These are phyloP conservation scores for Cutaneotrichosporon arboriforme DNA, from an alignment of 1,284 basidiomycete species.

Conservation along the genomic window DNA sequence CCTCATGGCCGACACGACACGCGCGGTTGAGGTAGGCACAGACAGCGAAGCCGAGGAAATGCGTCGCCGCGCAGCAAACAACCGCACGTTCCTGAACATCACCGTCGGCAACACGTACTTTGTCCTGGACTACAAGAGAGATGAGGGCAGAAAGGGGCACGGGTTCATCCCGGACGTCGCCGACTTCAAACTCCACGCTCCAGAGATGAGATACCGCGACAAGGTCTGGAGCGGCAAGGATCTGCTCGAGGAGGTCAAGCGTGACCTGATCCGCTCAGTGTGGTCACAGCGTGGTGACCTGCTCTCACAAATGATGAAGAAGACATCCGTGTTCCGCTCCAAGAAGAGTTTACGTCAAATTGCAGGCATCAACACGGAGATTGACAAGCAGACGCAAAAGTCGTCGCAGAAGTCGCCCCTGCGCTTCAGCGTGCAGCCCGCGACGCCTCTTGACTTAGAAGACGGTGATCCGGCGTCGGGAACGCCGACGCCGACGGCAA, in stretches of 20 bases:
- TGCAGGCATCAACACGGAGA: slow-evolving; percentile 16
- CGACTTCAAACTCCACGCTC: slow-evolving; percentile 53
- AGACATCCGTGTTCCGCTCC: slow-evolving; percentile 36
- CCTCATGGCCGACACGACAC: neutral
- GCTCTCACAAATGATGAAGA: slow-evolving; percentile 43
- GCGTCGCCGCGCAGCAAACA: slow-evolving; percentile 49
- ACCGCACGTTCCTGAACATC: slow-evolving; percentile 71
- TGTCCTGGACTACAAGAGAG: slow-evolving; percentile 51
- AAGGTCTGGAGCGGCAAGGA: slow-evolving; percentile 84
- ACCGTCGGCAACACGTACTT: slow-evolving; percentile 59
- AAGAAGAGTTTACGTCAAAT: slow-evolving; percentile 34
- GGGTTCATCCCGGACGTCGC: slow-evolving; percentile 42
- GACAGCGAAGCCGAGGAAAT: slow-evolving; percentile 44
- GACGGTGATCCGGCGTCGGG: neutral
- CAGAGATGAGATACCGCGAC: slow-evolving; percentile 69
- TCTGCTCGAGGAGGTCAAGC: slow-evolving; percentile 70
- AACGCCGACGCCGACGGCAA: too few species aligned
- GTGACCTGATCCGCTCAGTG: slow-evolving; percentile 47
- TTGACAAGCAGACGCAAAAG: neutral
- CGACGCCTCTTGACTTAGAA: slow-evolving; percentile 11
- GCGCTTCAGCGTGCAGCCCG: slow-evolving; percentile 12
- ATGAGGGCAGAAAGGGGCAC: slow-evolving; percentile 51
- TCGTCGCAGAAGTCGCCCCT: slow-evolving; percentile 8
- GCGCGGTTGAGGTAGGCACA: neutral
- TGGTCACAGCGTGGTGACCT: slow-evolving; percentile 48